Percentiles rank a stretch among this genome's conserved stretches.
phyloP scores from a whole-genome alignment of 805 yeast genomes.

The Peterozyma toletana region DNA sequence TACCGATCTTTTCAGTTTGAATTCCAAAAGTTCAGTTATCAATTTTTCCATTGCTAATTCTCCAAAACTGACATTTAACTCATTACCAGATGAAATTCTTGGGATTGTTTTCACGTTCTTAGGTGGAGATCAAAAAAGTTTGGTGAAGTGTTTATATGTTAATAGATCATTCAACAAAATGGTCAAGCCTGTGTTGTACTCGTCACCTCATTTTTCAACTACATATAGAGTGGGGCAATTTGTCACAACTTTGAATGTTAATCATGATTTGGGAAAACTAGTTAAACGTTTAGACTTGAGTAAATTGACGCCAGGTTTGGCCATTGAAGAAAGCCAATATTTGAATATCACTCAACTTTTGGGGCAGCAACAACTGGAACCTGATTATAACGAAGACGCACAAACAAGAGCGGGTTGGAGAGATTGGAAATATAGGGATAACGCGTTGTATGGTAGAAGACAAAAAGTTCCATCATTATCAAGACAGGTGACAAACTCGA shows the following conservation, averaged over 20 bases:
- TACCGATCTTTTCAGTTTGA: slow-evolving; percentile 36
- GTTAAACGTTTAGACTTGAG: slow-evolving; percentile 59
- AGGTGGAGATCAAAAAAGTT: slow-evolving; percentile 28
- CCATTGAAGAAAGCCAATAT: slow-evolving; percentile 16
- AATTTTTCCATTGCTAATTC: not conserved
- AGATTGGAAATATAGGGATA: slow-evolving; percentile 79
- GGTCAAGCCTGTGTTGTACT: slow-evolving; percentile 50
- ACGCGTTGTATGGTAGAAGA: slow-evolving; percentile 48
- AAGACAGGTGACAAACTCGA: slow-evolving; percentile 19
- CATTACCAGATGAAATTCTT: slow-evolving; percentile 38
- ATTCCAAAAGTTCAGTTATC: slow-evolving; percentile 11
- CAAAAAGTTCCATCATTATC: slow-evolving; percentile 13
- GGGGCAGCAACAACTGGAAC: not conserved
- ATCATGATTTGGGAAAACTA: slow-evolving; percentile 45
- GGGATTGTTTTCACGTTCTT: slow-evolving; percentile 26
- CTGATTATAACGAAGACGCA: slow-evolving; percentile 1
- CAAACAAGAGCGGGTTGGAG: slow-evolving; percentile 67
- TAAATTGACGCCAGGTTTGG: slow-evolving; percentile 29
- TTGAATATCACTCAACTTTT: slow-evolving; percentile 7
- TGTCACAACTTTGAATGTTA: slow-evolving; percentile 55
- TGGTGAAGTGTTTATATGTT: slow-evolving; percentile 42
- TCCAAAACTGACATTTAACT: slow-evolving; percentile 15
- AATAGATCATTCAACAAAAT: slow-evolving; percentile 41
- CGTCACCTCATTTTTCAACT: slow-evolving; percentile 48
- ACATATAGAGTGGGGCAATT: slow-evolving; percentile 80